Conservation (phyloP, 78 protist genomes). For the Dictyostelium purpureum region DNA sequence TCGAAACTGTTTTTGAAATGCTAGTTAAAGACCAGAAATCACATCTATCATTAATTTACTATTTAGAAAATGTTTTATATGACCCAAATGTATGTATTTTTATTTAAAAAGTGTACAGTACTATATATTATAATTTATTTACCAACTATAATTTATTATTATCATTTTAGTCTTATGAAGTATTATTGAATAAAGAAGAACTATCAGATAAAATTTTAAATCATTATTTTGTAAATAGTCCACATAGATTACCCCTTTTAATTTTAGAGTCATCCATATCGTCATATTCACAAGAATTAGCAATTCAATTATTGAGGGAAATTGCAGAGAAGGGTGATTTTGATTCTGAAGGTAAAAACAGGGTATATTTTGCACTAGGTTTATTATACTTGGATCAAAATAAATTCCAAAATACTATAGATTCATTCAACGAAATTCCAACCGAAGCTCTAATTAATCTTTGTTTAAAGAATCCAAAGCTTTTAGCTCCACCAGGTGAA, state of each 20-base stretch:
- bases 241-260: slow-evolving; percentile 44
- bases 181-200: slow-evolving; percentile 47
- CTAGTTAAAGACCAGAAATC: background rate
- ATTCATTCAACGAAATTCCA: slow-evolving; percentile 57
- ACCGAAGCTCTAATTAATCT: slow-evolving; percentile 24
- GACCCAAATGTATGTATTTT: slow-evolving; percentile 37
- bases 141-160: background rate
- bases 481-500: slow-evolving; percentile 48
- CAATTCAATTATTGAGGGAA: slow-evolving; percentile 30
- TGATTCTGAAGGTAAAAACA: slow-evolving; percentile 48
- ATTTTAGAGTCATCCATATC: slow-evolving; percentile 63
- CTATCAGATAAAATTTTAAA: slow-evolving; percentile 28
- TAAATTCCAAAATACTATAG: slow-evolving; percentile 39
- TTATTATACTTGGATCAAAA: slow-evolving; percentile 50
- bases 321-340: slow-evolving; percentile 55
- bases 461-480: slow-evolving; percentile 60
- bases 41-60: slow-evolving; percentile 54
- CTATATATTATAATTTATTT: background rate
- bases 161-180: slow-evolving; percentile 28
- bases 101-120: background rate
- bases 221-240: slow-evolving; percentile 60
- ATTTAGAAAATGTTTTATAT: slow-evolving; percentile 51
- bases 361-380: slow-evolving; percentile 72
- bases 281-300: slow-evolving; percentile 16
- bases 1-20: slow-evolving; percentile 47